These are phyloP conservation scores for Paradendryphiella salina DNA, from an alignment of 2,329 filamentous ascomycete genomes.

Conservation along the genomic window DNA sequence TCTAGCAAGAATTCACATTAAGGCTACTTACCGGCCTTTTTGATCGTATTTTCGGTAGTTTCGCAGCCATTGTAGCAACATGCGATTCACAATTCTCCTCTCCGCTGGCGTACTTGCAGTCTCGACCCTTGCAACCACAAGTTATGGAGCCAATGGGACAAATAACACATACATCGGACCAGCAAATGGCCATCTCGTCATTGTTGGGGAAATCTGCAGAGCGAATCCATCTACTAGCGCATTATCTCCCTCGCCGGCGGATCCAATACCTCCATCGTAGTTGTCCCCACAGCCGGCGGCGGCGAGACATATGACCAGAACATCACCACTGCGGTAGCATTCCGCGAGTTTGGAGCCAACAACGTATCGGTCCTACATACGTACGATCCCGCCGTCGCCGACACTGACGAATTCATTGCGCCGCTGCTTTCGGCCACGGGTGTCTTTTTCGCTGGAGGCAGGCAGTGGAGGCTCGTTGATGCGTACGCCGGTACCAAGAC, in stretches of 20 bases:
- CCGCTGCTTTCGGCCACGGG: slow-evolving; percentile 26
- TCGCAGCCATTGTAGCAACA: background rate
- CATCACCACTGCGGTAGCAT: slow-evolving; percentile 23
- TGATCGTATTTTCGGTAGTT: rapidly evolving
- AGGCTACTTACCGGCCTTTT: too few species aligned
- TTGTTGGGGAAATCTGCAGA: slow-evolving; percentile 33
- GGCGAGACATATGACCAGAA: slow-evolving; percentile 26
- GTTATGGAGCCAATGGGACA: background rate
- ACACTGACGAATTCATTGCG: slow-evolving; percentile 28
- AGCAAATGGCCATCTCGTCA: slow-evolving; percentile 29
- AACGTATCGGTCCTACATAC: slow-evolving; percentile 34
- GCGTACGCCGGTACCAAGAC: slow-evolving; percentile 33
- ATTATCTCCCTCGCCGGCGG: slow-evolving; percentile 34
- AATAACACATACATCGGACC: slow-evolving; percentile 29
- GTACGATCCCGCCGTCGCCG: slow-evolving; percentile 28
- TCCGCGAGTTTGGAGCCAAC: slow-evolving; percentile 25
- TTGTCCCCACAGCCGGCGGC: slow-evolving; percentile 32
- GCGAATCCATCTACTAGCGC: slow-evolving; percentile 30
- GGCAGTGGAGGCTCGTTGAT: slow-evolving; percentile 33
- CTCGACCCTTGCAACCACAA: slow-evolving; percentile 13
- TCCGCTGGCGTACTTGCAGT: slow-evolving; percentile 8
- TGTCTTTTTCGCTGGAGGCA: slow-evolving; percentile 30
- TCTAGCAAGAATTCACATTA: background rate
- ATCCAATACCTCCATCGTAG: slow-evolving; percentile 25
- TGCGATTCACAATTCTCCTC: slow-evolving; percentile 14